Evolutionary conservation across 768 basidiomycete genomes (phyloP).

Genomic region (Kwoniella europaea): DNA sequence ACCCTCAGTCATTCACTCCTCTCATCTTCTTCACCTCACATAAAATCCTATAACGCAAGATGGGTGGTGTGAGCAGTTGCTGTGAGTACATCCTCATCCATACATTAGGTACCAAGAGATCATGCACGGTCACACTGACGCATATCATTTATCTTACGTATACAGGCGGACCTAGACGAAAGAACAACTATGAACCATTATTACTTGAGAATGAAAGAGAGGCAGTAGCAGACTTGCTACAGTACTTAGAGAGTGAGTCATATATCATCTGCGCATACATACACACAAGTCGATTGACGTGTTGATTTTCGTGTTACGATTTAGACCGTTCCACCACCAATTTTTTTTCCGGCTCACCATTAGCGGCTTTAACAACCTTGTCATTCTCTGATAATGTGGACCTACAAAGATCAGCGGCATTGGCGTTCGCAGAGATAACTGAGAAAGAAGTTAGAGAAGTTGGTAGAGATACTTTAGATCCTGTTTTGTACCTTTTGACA

Average conservation of each 20-base stretch:
- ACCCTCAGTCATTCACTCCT: background rate
- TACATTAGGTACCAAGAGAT: background rate
- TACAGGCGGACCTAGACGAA: conserved; percentile 51
- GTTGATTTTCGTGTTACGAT: conserved; percentile 14
- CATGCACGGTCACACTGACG: conserved; percentile 1
- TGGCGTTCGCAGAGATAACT: conserved; percentile 98
- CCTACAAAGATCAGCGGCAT: conserved; percentile 93
- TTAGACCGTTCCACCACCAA: conserved; percentile 96
- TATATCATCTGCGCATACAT: background rate
- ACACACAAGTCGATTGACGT: background rate
- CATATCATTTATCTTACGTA: conserved; percentile 9
- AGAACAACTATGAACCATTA: conserved; percentile 58
- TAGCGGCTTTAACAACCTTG: conserved; percentile 90
- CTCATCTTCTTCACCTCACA: background rate
- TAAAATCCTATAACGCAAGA: conserved; percentile 4
- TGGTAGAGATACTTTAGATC: conserved; percentile 94
- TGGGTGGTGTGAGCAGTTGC: conserved; percentile 47
- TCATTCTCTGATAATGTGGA: conserved; percentile 99
- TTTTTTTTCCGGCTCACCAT: conserved; percentile 93
- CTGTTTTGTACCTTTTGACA: conserved; percentile 93
- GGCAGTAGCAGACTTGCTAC: conserved; percentile 94
- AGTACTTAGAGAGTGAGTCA: conserved; percentile 91
- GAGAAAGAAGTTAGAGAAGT: conserved; percentile 99
- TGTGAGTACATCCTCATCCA: conserved; percentile 23
- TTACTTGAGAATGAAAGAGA: conserved; percentile 74